Evolutionary conservation across 805 yeast species (phyloP).

Genomic region (Lachancea sp.): DNA sequence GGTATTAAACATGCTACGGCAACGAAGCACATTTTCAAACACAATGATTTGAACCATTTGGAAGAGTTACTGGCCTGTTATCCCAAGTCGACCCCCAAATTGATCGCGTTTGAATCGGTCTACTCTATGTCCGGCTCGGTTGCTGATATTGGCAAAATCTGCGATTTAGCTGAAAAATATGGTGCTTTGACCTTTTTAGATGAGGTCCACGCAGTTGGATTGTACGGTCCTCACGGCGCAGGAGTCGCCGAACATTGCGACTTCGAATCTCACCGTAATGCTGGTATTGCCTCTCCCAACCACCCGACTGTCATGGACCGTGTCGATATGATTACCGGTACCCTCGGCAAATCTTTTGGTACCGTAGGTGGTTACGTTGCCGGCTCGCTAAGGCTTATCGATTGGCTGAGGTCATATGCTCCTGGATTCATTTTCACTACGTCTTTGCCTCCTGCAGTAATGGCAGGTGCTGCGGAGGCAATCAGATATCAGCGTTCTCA

Average conservation of each 20-base stretch:
- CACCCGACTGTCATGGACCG: conserved; percentile 70
- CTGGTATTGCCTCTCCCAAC: conserved; percentile 54
- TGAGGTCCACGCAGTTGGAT: conserved; percentile 98
- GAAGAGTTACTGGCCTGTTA: conserved; percentile 71
- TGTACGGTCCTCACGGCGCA: conserved; percentile 99
- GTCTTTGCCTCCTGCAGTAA: conserved; percentile 91
- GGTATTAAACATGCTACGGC: conserved; percentile 91
- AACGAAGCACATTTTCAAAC: conserved; percentile 83
- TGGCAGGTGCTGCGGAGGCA: conserved; percentile 92
- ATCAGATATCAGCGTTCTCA: conserved; percentile 77
- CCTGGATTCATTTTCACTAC: conserved; percentile 98
- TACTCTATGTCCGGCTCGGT: conserved; percentile 99
- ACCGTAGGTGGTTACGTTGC: conserved; percentile 98
- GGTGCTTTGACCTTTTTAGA: conserved; percentile 96
- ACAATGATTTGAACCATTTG: conserved; percentile 78
- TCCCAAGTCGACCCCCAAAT: conserved; percentile 84
- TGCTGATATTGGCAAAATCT: conserved; percentile 85
- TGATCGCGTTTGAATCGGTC: conserved; percentile 95
- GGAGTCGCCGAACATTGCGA: conserved; percentile 98
- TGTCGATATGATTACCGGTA: conserved; percentile 94
- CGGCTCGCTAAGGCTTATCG: conserved; percentile 73
- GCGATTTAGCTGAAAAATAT: conserved; percentile 94
- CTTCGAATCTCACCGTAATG: conserved; percentile 69
- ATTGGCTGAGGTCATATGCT: conserved; percentile 93
- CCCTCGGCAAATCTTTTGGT: conserved; percentile 95